Percentiles rank a stretch among this genome's conserved stretches.
phyloP scores from a whole-genome alignment of 1,139 yeast genomes.

The Sugiyamaella novakii region DNA sequence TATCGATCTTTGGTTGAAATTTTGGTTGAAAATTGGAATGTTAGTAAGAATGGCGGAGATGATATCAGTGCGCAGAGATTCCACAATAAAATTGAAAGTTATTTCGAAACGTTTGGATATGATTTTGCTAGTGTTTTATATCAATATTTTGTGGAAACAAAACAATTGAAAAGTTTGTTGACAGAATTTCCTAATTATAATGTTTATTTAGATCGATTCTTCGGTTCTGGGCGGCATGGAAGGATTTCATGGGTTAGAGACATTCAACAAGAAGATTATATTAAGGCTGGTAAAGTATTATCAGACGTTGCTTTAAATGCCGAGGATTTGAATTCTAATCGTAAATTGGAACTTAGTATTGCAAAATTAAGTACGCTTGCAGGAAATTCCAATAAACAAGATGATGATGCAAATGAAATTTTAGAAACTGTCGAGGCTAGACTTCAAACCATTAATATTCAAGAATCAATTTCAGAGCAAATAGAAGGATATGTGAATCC shows the following conservation, averaged over 20 bases:
- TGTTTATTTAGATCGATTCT: slow-evolving; percentile 54
- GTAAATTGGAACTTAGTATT: slow-evolving; percentile 63
- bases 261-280: slow-evolving; percentile 54
- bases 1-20: slow-evolving; percentile 66
- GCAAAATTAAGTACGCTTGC: slow-evolving; percentile 61
- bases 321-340: slow-evolving; percentile 51
- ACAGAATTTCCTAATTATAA: slow-evolving; percentile 59
- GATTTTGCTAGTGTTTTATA: slow-evolving; percentile 70
- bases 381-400: slow-evolving; percentile 5
- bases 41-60: slow-evolving; percentile 36
- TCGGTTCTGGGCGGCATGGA: slow-evolving; percentile 53
- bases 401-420: slow-evolving; percentile 16
- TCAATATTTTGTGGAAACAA: slow-evolving; percentile 57
- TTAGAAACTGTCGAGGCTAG: slow-evolving; percentile 23
- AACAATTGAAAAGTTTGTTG: slow-evolving; percentile 57
- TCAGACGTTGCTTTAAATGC: slow-evolving; percentile 37
- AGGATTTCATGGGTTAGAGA: slow-evolving; percentile 76
- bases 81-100: slow-evolving; percentile 47
- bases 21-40: slow-evolving; percentile 55
- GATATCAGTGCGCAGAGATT: slow-evolving; percentile 37
- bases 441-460: slow-evolving; percentile 25
- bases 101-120: slow-evolving; percentile 65
- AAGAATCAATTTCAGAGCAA: slow-evolving; percentile 24
- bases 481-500: slow-evolving; percentile 13
- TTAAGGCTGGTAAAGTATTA: slow-evolving; percentile 54